phyloP scores from a whole-genome alignment of 495 filamentous ascomycete genomes.

The Lasiosphaeris hirsuta region DNA sequence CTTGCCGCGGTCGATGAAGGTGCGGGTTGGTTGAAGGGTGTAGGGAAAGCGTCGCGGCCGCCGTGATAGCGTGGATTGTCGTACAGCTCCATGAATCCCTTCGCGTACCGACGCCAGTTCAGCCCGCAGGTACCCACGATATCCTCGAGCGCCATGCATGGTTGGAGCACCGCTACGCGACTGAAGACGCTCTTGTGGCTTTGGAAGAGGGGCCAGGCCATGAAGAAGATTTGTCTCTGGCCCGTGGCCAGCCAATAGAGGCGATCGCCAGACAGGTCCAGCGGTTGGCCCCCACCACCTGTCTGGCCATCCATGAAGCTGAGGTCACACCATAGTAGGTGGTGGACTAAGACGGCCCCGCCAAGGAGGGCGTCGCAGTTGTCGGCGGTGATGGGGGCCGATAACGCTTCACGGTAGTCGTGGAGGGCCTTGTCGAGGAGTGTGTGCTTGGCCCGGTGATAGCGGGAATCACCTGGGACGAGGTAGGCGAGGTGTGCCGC shows the following conservation, averaged over 20 bases:
- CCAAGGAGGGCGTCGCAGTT: slow-evolving; percentile 37
- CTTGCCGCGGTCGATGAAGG: neutral
- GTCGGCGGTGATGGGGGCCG: slow-evolving; percentile 29
- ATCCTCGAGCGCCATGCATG: slow-evolving; percentile 23
- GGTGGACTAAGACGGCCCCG: slow-evolving; percentile 25
- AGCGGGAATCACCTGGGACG: slow-evolving; percentile 8
- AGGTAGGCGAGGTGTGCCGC: slow-evolving; percentile 25
- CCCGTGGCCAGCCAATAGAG: slow-evolving; percentile 25
- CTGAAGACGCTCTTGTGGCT: slow-evolving; percentile 11
- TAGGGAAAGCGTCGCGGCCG: neutral
- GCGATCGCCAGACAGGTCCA: slow-evolving; percentile 20
- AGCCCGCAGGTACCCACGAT: slow-evolving; percentile 15
- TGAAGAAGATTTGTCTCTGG: slow-evolving; percentile 29
- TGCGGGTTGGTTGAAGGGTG: neutral
- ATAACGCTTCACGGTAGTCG: slow-evolving; percentile 22
- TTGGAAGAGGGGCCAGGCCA: slow-evolving; percentile 24
- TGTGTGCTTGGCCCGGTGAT: slow-evolving; percentile 18
- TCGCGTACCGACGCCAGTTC: slow-evolving; percentile 9
- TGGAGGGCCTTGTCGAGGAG: slow-evolving; percentile 19
- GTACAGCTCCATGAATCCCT: slow-evolving; percentile 17
- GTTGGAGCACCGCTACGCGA: slow-evolving; percentile 8
- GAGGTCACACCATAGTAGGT: slow-evolving; percentile 26
- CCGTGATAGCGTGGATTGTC: slow-evolving; percentile 18
- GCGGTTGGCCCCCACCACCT: neutral
- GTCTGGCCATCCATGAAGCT: slow-evolving; percentile 18